Evolutionary conservation across 2,329 filamentous ascomycete species (phyloP).

Genomic region (Colletotrichum godetiae): DNA sequence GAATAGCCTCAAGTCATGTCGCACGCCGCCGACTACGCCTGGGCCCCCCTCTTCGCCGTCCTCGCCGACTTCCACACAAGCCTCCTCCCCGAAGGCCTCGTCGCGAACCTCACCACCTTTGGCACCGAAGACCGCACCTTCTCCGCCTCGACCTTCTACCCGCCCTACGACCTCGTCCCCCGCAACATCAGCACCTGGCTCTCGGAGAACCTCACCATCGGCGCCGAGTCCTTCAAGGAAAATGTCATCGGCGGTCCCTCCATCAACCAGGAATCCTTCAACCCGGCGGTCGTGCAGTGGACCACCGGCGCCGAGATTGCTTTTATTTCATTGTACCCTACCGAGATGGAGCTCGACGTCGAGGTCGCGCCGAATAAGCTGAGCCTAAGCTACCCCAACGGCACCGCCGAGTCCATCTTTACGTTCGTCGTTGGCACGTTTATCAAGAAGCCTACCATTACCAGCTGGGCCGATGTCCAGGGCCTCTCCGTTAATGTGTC

Average conservation of each 20-base stretch:
- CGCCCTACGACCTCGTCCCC: conserved; percentile 66
- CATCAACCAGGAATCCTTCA: conserved; percentile 63
- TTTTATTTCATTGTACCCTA: conserved; percentile 51
- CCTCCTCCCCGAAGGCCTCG: conserved; percentile 55
- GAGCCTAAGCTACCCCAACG: conserved; percentile 64
- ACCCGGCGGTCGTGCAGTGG: conserved; percentile 72
- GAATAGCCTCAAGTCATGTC: conserved; percentile 62
- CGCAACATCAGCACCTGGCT: conserved; percentile 72
- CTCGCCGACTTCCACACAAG: conserved; percentile 61
- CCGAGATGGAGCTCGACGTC: conserved; percentile 52
- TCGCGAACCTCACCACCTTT: conserved; percentile 57
- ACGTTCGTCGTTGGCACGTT: conserved; percentile 62
- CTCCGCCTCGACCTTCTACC: conserved; percentile 63
- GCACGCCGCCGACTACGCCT: conserved; percentile 69
- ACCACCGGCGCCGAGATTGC: conserved; percentile 50
- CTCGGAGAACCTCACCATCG: conserved; percentile 67
- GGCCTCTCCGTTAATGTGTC: conserved; percentile 57
- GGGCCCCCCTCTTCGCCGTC: conserved; percentile 66
- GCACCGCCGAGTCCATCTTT: conserved; percentile 61
- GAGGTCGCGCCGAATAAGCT: conserved; percentile 55
- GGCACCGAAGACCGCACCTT: conserved; percentile 62
- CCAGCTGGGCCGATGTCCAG: conserved; percentile 58
- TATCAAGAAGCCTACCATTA: conserved; percentile 54
- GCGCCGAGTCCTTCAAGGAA: conserved; percentile 68
- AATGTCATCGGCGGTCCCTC: conserved; percentile 65